These are phyloP conservation scores for Triticum urartu DNA, from an alignment of 176 grass and related monocot species.

Conservation along the genomic window DNA sequence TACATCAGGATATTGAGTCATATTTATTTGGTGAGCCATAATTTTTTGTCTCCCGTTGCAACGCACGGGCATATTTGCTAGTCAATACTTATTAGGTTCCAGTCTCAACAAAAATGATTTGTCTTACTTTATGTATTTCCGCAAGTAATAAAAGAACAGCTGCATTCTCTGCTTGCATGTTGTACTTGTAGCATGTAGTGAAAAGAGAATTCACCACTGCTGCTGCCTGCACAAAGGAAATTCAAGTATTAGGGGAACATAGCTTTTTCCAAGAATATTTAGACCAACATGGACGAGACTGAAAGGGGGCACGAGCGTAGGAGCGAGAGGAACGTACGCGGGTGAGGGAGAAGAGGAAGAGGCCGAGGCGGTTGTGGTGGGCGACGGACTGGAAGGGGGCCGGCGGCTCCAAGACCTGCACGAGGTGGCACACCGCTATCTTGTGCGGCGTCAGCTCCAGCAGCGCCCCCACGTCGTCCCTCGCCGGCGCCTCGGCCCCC, in stretches of 20 bases:
- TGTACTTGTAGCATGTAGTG: slow-evolving; percentile 88
- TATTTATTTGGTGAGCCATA: no score
- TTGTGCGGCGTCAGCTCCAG: slow-evolving; percentile 85
- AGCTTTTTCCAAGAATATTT: background rate
- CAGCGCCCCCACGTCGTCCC: slow-evolving; percentile 21
- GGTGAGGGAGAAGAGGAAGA: slow-evolving; percentile 81
- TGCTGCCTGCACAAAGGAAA: slow-evolving; percentile 58
- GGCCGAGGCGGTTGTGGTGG: slow-evolving; percentile 78
- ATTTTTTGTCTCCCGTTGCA: no score
- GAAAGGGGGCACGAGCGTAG: no score
- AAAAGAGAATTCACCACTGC: slow-evolving; percentile 80
- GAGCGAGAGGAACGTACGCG: slow-evolving; percentile 16
- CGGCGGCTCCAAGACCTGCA: slow-evolving; percentile 76
- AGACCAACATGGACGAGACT: background rate
- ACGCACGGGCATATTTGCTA: no score
- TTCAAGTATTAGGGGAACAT: background rate
- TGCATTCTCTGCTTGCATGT: slow-evolving; percentile 91
- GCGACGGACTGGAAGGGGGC: slow-evolving; percentile 58
- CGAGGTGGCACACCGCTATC: slow-evolving; percentile 79
- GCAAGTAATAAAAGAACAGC: slow-evolving; percentile 90
- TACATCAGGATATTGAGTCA: no score
- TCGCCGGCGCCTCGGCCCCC: background rate
- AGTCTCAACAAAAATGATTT: background rate
- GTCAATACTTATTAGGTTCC: background rate
- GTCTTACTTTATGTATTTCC: slow-evolving; percentile 83